phyloP scores from a whole-genome alignment of 2,329 filamentous ascomycete genomes.

The Diaporthe citriasiana region DNA sequence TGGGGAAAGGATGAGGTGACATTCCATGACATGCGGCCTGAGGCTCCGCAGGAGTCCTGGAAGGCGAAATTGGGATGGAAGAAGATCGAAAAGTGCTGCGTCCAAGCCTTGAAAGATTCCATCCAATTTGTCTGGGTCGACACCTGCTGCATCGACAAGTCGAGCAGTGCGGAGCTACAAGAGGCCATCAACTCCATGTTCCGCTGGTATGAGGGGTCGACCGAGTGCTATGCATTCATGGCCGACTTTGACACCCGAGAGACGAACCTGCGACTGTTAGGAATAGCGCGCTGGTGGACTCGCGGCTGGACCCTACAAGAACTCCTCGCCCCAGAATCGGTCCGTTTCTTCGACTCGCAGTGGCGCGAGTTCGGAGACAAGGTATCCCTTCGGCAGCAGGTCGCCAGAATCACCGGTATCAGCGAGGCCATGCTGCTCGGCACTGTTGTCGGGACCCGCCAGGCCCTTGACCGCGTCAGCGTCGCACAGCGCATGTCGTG shows the following conservation, averaged over 20 bases:
- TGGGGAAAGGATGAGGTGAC: neutral
- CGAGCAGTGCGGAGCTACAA: too few relatives aligned
- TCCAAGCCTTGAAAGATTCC: neutral
- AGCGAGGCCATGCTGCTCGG: neutral
- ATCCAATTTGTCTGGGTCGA: conserved; percentile 16
- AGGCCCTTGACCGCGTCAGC: neutral
- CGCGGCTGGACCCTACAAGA: conserved; percentile 36
- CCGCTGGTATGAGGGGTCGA: conserved; percentile 13
- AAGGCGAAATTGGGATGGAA: neutral
- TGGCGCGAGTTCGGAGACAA: conserved; percentile 1
- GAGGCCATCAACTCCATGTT: too few relatives aligned
- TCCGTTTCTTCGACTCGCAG: neutral
- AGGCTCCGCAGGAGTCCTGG: neutral
- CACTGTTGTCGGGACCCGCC: neutral
- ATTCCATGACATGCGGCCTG: neutral
- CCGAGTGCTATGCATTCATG: conserved; percentile 20
- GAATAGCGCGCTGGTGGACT: conserved; percentile 1
- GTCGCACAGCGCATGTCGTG: conserved; percentile 6
- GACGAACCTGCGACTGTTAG: neutral
- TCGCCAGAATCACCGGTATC: neutral
- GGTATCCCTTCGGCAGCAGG: neutral
- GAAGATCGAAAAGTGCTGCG: neutral
- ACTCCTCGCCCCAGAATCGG: neutral
- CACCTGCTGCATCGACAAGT: too few relatives aligned
- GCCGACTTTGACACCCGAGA: neutral